Conservation (phyloP, 2,329 filamentous ascomycete genomes). For the Intubia oerlemansii region DNA sequence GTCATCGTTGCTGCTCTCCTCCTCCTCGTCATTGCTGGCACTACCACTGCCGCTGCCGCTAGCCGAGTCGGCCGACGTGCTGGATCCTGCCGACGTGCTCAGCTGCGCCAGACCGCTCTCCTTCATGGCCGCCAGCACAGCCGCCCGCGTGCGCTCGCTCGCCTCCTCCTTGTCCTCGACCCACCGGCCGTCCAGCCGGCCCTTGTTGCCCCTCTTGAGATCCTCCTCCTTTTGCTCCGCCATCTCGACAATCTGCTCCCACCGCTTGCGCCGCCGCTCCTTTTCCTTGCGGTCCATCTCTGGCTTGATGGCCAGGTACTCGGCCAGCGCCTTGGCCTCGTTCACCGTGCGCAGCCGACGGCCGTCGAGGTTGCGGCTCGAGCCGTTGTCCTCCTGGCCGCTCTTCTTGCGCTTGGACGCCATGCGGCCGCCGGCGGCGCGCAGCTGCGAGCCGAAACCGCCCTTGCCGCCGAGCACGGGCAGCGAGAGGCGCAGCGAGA, state of each 20-base stretch:
- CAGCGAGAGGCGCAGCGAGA: constrained; percentile 62
- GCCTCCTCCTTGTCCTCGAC: constrained; percentile 87
- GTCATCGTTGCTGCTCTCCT: no score
- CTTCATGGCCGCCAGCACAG: constrained; percentile 48
- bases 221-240: constrained; percentile 72
- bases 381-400: constrained; percentile 66
- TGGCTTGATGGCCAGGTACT: constrained; percentile 87
- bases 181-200: constrained; percentile 73
- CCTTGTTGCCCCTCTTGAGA: constrained; percentile 46
- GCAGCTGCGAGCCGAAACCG: constrained; percentile 90
- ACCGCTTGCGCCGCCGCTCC: constrained; percentile 62
- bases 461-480: constrained; percentile 85
- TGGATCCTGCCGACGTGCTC: constrained; percentile 27
- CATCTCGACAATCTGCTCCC: constrained; percentile 72
- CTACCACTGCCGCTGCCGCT: constrained; percentile 9
- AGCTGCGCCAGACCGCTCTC: constrained; percentile 25
- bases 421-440: constrained; percentile 95
- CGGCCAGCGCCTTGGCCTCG: constrained; percentile 84
- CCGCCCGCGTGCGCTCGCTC: constrained; percentile 60
- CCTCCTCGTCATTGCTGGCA: constrained; percentile 13
- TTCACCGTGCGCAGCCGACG: constrained; percentile 76
- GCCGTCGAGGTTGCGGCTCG: constrained; percentile 83
- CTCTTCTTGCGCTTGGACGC: constrained; percentile 77
- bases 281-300: constrained; percentile 94
- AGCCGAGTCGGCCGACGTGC: constrained; percentile 15